A percentile compares a stretch with the other conserved stretches of the same genome.
These are phyloP conservation scores for Helenozyma rhizophorensis DNA, from an alignment of 805 yeast species.

Conservation along the genomic window DNA sequence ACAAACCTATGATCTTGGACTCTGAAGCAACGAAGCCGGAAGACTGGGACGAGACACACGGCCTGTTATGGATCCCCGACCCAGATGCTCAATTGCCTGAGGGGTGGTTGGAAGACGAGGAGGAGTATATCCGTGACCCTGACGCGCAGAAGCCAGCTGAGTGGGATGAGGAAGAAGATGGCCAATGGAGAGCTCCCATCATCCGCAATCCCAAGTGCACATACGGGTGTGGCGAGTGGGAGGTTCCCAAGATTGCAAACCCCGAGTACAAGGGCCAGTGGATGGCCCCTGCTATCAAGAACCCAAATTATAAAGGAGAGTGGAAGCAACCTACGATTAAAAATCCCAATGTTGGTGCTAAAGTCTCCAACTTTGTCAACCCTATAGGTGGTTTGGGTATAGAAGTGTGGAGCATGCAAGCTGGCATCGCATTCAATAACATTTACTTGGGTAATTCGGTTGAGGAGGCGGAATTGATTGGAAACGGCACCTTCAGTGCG, in stretches of 20 bases:
- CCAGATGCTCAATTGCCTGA: conserved; percentile 65
- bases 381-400: conserved; percentile 80
- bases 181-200: conserved; percentile 72
- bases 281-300: conserved; percentile 60
- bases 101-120: conserved; percentile 60
- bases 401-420: conserved; percentile 86
- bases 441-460: conserved; percentile 81
- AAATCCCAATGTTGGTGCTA: conserved; percentile 69
- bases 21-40: conserved; percentile 61
- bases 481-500: conserved; percentile 65
- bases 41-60: conserved; percentile 79
- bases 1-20: conserved; percentile 61
- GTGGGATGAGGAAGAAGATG: conserved; percentile 92
- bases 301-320: conserved; percentile 75
- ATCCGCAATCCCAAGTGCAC: conserved; percentile 73
- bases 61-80: conserved; percentile 54
- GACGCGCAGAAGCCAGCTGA: conserved; percentile 61
- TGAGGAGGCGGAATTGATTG: conserved; percentile 79
- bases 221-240: conserved; percentile 81
- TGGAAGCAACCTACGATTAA: conserved; percentile 67
- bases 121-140: conserved; percentile 62
- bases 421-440: conserved; percentile 72
- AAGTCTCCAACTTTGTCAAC: conserved; percentile 43
- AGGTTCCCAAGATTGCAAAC: conserved; percentile 60
- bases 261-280: conserved; percentile 76